Evolutionary conservation across 2,329 filamentous ascomycete species (phyloP).

Genomic region (Neofusicoccum ribis): DNA sequence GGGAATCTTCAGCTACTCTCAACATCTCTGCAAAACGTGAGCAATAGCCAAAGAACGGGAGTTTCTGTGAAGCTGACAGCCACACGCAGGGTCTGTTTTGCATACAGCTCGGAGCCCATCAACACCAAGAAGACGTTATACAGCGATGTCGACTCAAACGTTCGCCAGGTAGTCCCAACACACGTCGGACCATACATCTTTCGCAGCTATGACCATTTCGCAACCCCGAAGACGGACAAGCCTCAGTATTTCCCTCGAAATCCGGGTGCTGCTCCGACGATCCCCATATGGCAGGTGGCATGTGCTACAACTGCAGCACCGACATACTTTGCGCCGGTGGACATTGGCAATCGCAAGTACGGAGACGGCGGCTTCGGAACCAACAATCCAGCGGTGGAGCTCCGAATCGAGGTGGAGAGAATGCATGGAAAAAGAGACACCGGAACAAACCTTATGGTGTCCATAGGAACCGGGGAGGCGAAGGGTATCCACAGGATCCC

Average conservation of each 20-base stretch:
- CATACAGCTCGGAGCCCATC: neutral
- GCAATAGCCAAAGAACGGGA: neutral
- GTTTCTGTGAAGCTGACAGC: neutral
- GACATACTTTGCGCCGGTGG: neutral
- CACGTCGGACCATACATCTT: neutral
- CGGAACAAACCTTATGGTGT: neutral
- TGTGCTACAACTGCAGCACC: conserved; percentile 7
- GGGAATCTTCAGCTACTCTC: neutral
- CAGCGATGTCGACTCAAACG: neutral
- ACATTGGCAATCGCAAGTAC: neutral
- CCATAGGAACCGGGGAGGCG: neutral
- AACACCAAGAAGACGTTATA: neutral
- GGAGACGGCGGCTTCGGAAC: neutral
- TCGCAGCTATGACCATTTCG: conserved; percentile 7
- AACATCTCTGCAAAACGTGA: conserved; percentile 12
- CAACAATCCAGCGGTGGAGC: conserved; percentile 2
- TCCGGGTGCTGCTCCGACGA: neutral
- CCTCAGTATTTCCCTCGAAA: neutral
- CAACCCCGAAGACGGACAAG: neutral
- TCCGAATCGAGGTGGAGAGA: neutral
- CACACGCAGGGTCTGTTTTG: neutral
- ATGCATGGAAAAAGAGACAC: too few species aligned
- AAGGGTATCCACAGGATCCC: neutral
- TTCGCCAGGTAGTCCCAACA: neutral
- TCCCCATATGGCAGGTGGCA: conserved; percentile 6